Base-by-base conservation (phyloP, 2,329 filamentous ascomycete species). In the Penicillium sp. region DNA sequence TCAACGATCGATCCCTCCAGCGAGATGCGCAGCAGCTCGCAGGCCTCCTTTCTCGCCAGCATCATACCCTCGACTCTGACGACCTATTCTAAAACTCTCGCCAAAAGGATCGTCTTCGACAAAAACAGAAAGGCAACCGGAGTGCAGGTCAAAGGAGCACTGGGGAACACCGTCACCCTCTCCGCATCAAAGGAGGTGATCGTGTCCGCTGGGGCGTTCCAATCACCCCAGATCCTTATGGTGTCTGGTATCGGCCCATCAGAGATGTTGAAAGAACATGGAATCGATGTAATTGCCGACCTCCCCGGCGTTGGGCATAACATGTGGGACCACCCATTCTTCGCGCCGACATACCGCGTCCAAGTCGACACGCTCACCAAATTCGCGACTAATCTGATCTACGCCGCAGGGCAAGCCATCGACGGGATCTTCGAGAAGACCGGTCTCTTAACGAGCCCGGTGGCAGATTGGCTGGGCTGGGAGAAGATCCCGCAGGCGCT, bases 151-250 rank as follows among this genome's bases (percentile, higher is more conserved):
- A 50, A 51, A 20, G 50, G 44, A 4, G 4, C 13, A 7, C 15
- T 43, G 4, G 49, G 49, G 10, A 50, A 45, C 7, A 39, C 32
- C 0, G 35, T 47, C 6, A 71, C 56, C 21, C 68, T 79, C 41
- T 62, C 63, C 2, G 74, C 77, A 14, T 71, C 64, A 11, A 66
- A 67, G 19, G 78, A 80, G 47, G 68, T 70, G 4, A 68, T 72
- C 26, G 43, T 81, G 7, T 68, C 75, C 0, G 74, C 71, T 2
- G 78, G 78, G 5, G 64, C 69, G 2, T 76, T 75, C 53, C 76
- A 78, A 51, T 71, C 74, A 0, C 77, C 77, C 0, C 74, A 79
- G 44, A 58, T 78, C 5, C 63, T 79, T 5, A 74, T 76, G 63
- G 65, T 76, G 3, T 75, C 71, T 28, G 75, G 76, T 1, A 58